Conservation (phyloP, 176 grass and related monocot species). For the Triticum monococcum region DNA sequence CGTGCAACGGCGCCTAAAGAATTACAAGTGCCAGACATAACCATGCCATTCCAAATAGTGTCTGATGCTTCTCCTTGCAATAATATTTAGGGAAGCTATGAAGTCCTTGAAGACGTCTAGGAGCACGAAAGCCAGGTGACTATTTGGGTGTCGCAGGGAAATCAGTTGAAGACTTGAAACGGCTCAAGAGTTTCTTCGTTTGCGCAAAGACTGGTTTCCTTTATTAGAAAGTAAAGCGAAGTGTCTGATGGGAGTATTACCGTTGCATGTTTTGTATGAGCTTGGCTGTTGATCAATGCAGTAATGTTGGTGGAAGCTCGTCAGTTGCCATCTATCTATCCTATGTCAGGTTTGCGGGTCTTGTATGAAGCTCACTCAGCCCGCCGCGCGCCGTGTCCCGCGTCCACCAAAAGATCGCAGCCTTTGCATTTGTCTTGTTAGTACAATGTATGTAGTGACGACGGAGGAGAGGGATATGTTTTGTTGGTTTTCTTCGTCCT, state of each 20-base stretch:
- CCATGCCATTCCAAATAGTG: not conserved
- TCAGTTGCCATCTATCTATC: too few relatives aligned
- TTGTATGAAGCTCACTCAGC: too few relatives aligned
- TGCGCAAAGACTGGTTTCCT: not conserved
- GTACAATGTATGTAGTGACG: too few relatives aligned
- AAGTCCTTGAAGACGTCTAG: conserved; percentile 3
- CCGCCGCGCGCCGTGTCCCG: too few relatives aligned
- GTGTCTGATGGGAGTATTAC: not conserved
- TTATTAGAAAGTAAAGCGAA: not conserved
- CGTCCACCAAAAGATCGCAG: too few relatives aligned
- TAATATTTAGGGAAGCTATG: not conserved
- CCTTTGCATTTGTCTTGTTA: too few relatives aligned
- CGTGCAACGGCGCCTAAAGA: too few relatives aligned
- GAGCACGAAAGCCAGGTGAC: not conserved
- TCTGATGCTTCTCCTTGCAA: not conserved
- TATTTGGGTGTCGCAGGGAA: not conserved
- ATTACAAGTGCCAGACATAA: not conserved
- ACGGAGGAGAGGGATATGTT: too few relatives aligned
- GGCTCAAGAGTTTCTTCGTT: not conserved
- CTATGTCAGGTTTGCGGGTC: too few relatives aligned
- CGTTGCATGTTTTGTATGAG: not conserved
- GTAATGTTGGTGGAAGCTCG: not conserved
- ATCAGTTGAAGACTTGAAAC: not conserved
- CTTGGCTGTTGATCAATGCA: not conserved
- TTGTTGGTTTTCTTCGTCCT: too few relatives aligned